Percentiles rank a stretch among this genome's conserved stretches.
Evolutionary conservation across 1,284 basidiomycete species (phyloP).

Genomic region (Tilletia indica): DNA sequence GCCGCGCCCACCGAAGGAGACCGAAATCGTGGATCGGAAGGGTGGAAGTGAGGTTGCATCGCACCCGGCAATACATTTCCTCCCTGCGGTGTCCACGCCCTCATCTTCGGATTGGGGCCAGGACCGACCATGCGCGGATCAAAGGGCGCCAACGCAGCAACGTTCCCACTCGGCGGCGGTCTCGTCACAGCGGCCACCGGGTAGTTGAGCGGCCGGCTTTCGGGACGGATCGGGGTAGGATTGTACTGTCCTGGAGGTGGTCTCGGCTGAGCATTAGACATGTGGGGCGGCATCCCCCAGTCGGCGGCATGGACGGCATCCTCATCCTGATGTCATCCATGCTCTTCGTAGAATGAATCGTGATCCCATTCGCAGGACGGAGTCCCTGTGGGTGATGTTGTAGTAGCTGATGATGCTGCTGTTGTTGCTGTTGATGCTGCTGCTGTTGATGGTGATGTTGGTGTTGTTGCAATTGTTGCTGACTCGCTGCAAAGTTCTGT

Average conservation of each 20-base stretch:
- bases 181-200: background rate
- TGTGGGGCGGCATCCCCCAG: constrained; percentile 8
- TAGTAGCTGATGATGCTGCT: background rate
- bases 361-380: constrained; percentile 17
- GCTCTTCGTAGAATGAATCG: constrained; percentile 16
- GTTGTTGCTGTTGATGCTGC: constrained; percentile 3
- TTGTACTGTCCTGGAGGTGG: constrained; percentile 11
- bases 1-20: constrained; percentile 1
- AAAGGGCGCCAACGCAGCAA: background rate
- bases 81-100: constrained; percentile 1
- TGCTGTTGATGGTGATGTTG: background rate
- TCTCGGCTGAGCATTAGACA: background rate
- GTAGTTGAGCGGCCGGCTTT: constrained; percentile 7
- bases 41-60: background rate
- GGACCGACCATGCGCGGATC: constrained; percentile 3
- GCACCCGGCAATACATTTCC: background rate
- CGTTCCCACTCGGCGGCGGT: background rate
- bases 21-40: constrained; percentile 9
- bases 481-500: background rate
- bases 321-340: constrained; percentile 19
- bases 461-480: background rate
- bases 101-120: constrained; percentile 2
- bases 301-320: background rate
- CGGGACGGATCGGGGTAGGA: background rate
- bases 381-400: background rate